phyloP scores from a whole-genome alignment of 495 filamentous ascomycete genomes.

The Penicillium mononematosum region DNA sequence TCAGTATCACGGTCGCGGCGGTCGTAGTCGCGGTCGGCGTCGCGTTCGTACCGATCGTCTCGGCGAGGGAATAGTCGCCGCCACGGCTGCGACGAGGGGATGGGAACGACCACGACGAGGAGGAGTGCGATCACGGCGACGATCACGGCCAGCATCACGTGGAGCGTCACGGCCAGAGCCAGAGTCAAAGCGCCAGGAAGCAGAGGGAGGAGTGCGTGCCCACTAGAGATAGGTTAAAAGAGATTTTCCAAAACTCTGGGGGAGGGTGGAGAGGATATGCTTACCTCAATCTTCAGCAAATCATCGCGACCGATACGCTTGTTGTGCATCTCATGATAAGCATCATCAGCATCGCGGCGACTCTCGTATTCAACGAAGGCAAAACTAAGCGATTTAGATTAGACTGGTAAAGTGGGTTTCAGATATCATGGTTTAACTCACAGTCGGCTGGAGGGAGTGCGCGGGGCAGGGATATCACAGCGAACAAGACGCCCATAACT shows the following conservation, averaged over 20 bases:
- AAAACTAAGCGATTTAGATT: slow-evolving; percentile 59
- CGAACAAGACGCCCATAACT: slow-evolving; percentile 98
- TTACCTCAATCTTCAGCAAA: slow-evolving; percentile 94
- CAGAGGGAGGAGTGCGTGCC: slow-evolving; percentile 96
- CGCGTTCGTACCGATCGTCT: slow-evolving; percentile 82
- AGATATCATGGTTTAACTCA: slow-evolving; percentile 52
- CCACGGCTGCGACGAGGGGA: slow-evolving; percentile 74
- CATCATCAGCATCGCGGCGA: slow-evolving; percentile 97
- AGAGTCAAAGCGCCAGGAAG: slow-evolving; percentile 97
- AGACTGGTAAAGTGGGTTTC: slow-evolving; percentile 10
- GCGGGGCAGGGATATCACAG: slow-evolving; percentile 96
- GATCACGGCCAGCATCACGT: slow-evolving; percentile 69
- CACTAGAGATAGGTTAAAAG: slow-evolving; percentile 57
- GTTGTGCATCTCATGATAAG: slow-evolving; percentile 99
- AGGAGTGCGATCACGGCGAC: slow-evolving; percentile 72
- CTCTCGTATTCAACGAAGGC: slow-evolving; percentile 99
- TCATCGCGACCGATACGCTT: slow-evolving; percentile 97
- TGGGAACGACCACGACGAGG: slow-evolving; percentile 74
- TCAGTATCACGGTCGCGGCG: slow-evolving; percentile 67
- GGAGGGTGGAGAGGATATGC: slow-evolving; percentile 14
- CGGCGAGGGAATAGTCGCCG: slow-evolving; percentile 87
- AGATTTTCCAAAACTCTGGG: background rate
- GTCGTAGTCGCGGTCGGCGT: slow-evolving; percentile 70
- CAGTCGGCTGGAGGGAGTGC: slow-evolving; percentile 89
- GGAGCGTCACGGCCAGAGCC: slow-evolving; percentile 66